Percentiles rank a stretch among this genome's conserved stretches.
phyloP scores from a whole-genome alignment of 495 filamentous ascomycete species.

The Hypoxylon subgilvum region DNA sequence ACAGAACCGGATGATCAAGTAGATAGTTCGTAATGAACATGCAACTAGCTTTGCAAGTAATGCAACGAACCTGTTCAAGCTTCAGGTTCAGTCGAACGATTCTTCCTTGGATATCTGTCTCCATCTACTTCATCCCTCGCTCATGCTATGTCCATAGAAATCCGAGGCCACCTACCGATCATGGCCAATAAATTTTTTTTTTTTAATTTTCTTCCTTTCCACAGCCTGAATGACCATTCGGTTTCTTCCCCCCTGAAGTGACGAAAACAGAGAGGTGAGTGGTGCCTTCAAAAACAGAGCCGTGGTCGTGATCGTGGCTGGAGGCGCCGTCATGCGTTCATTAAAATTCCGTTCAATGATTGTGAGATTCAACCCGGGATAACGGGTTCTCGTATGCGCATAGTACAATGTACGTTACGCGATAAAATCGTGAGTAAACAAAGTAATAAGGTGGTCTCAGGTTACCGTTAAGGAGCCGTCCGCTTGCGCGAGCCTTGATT shows the following conservation, averaged over 20 bases:
- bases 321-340: slow-evolving; percentile 48
- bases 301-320: slow-evolving; percentile 36
- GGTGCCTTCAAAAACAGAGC: slow-evolving; percentile 18
- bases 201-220: too few species aligned
- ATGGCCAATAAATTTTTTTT: slow-evolving; percentile 18
- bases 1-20: slow-evolving; percentile 19
- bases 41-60: slow-evolving; percentile 15
- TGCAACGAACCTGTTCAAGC: slow-evolving; percentile 24
- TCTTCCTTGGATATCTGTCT: slow-evolving; percentile 24
- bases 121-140: slow-evolving; percentile 28
- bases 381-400: slow-evolving; percentile 32
- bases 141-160: slow-evolving; percentile 53
- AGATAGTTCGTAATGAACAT: slow-evolving; percentile 14
- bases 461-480: slow-evolving; percentile 19
- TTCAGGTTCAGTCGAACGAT: slow-evolving; percentile 20
- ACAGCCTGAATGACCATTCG: slow-evolving; percentile 28
- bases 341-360: slow-evolving; percentile 37
- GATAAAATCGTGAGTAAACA: slow-evolving; percentile 30
- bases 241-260: slow-evolving; percentile 29
- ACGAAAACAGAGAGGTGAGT: slow-evolving; percentile 27
- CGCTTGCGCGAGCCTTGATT: slow-evolving; percentile 8
- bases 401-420: slow-evolving; percentile 15
- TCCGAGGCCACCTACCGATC: slow-evolving; percentile 35
- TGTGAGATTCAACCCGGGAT: slow-evolving; percentile 22
- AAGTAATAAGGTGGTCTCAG: slow-evolving; percentile 9